A percentile compares a stretch with the other conserved stretches of the same genome.
Evolutionary conservation across 805 yeast species (phyloP).

Genomic region (Starmerella etchellsii): DNA sequence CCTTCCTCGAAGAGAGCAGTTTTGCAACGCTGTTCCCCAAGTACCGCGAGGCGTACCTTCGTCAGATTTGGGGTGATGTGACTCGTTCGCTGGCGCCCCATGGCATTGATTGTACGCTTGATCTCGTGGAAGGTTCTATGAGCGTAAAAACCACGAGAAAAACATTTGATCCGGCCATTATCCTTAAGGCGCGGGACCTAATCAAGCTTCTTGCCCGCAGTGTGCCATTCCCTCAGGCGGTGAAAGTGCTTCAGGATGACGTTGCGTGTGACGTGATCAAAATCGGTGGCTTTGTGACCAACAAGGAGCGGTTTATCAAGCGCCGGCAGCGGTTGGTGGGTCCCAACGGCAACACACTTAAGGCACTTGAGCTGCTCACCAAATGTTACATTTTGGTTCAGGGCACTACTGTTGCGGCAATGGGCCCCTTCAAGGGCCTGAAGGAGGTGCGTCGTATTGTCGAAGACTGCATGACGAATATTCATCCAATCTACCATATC

Average conservation of each 20-base stretch:
- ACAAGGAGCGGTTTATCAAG: constrained; percentile 87
- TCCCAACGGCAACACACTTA: constrained; percentile 91
- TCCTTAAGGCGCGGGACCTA: constrained; percentile 86
- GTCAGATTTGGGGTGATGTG: constrained; percentile 87
- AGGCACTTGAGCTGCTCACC: constrained; percentile 90
- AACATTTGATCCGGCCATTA: constrained; percentile 88
- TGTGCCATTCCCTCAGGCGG: constrained; percentile 94
- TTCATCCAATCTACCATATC: constrained; percentile 96
- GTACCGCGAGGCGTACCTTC: constrained; percentile 81
- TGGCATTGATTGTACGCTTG: constrained; percentile 70
- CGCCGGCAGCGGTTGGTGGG: constrained; percentile 94
- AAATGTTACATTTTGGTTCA: constrained; percentile 91
- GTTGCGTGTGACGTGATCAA: constrained; percentile 92
- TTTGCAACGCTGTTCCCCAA: constrained; percentile 93
- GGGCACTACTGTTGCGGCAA: constrained; percentile 91
- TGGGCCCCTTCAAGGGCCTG: constrained; percentile 92
- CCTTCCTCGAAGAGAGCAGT: constrained; percentile 91
- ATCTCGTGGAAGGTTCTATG: constrained; percentile 95
- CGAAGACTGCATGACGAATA: constrained; percentile 92
- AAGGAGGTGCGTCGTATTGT: constrained; percentile 87
- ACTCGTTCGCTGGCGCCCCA: constrained; percentile 59
- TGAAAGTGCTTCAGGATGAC: constrained; percentile 81
- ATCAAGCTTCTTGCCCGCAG: constrained; percentile 88
- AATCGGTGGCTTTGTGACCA: constrained; percentile 77
- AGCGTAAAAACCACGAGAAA: constrained; percentile 90